phyloP scores from a whole-genome alignment of 179 eudicot genomes.

The Beta macrorhiza region DNA sequence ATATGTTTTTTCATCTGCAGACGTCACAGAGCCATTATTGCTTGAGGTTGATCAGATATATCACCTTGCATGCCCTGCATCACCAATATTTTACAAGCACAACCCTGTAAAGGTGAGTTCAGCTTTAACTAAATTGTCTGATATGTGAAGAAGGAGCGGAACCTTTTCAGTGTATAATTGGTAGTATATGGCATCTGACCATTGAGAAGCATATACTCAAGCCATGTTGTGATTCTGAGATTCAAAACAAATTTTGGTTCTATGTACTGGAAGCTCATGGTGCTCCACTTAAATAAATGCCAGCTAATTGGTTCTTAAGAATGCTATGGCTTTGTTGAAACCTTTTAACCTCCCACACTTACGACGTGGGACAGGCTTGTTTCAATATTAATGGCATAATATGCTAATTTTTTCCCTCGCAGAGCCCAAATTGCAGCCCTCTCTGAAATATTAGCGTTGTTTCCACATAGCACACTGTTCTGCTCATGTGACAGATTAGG shows the following conservation, averaged over 20 bases:
- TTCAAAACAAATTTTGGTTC: background rate
- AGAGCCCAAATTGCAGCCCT: background rate
- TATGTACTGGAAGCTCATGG: too few relatives aligned
- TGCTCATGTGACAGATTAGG: background rate
- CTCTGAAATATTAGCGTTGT: background rate
- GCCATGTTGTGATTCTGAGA: background rate
- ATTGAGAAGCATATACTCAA: background rate
- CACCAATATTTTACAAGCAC: constrained; percentile 93
- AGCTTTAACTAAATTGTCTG: background rate
- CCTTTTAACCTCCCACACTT: background rate
- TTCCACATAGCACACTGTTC: background rate
- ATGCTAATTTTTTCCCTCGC: background rate
- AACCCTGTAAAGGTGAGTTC: constrained; percentile 84
- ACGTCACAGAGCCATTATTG: constrained; percentile 82
- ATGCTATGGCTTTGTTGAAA: background rate
- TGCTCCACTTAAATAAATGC: background rate
- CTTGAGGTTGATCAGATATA: constrained; percentile 94
- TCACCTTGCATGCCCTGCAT: constrained; percentile 98
- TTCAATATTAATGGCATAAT: background rate
- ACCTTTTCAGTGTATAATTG: constrained; percentile 10
- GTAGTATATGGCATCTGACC: background rate
- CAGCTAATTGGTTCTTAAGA: background rate
- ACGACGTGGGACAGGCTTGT: background rate
- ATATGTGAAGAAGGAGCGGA: background rate
- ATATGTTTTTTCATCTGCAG: constrained; percentile 37